Conservation (phyloP, 1,284 basidiomycete species). For the Wolfiporia cocos region DNA sequence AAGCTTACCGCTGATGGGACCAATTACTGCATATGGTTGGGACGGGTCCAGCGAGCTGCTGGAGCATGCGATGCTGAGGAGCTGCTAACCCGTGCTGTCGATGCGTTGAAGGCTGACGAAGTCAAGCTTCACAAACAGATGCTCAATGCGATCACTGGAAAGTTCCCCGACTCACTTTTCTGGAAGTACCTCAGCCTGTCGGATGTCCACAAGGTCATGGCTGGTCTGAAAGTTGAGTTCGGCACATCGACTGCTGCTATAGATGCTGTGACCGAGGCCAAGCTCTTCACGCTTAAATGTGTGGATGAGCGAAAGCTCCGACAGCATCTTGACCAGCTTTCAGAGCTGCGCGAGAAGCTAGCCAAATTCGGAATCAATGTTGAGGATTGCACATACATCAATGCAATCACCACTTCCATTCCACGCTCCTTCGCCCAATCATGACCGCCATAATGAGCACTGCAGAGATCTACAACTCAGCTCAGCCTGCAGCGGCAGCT, state of each 20-base stretch:
- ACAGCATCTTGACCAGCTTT: conserved; percentile 7
- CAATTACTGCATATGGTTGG: conserved; percentile 10
- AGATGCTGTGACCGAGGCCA: conserved; percentile 1
- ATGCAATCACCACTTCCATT: conserved; percentile 5
- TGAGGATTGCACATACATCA: not conserved
- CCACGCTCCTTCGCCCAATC: conserved; percentile 3
- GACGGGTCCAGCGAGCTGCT: conserved; percentile 6
- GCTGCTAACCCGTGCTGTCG: not conserved
- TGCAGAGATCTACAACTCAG: conserved; percentile 2
- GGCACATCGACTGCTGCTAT: not conserved
- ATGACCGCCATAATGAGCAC: not conserved
- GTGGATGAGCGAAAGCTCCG: conserved; percentile 6
- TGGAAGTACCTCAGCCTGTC: not conserved
- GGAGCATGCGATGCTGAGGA: conserved; percentile 4
- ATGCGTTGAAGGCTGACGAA: not conserved
- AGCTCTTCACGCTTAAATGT: conserved; percentile 7
- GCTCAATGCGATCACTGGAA: conserved; percentile 2
- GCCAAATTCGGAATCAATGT: not conserved
- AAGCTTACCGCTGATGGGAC: conserved; percentile 6
- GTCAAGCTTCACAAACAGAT: conserved; percentile 3
- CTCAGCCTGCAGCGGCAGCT: not conserved
- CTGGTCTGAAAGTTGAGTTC: conserved; percentile 4
- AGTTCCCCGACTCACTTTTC: conserved; percentile 10
- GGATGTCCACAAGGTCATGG: conserved; percentile 4
- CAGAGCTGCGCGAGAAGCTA: conserved; percentile 5